Percentiles rank a stretch among this genome's conserved stretches.
phyloP scores from a whole-genome alignment of 345 rosid genomes.

The Syzygium aqueum region DNA sequence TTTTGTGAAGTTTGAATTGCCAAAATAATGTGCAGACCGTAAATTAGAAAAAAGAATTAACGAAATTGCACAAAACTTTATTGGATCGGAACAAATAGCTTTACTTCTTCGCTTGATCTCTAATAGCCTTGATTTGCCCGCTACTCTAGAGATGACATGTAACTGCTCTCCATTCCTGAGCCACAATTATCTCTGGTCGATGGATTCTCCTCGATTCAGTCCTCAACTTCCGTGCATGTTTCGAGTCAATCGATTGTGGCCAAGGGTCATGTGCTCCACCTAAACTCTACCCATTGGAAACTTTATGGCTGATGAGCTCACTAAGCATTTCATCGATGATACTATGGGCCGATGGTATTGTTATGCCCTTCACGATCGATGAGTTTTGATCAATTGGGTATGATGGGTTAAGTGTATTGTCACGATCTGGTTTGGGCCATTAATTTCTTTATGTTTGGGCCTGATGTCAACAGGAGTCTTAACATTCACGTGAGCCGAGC shows the following conservation, averaged over 20 bases:
- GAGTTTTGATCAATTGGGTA: not conserved
- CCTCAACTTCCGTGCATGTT: not conserved
- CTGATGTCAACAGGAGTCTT: not conserved
- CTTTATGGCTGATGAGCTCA: not conserved
- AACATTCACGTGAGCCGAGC: not conserved
- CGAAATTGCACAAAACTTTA: not conserved
- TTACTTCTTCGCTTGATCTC: not conserved
- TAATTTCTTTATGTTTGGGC: not conserved
- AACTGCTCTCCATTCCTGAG: not conserved
- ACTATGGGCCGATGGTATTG: not conserved
- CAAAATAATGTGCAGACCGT: not conserved
- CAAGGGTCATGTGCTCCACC: not conserved
- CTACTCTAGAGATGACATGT: not conserved
- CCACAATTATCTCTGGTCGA: rapidly evolving
- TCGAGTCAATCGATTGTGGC: not conserved
- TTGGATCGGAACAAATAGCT: not conserved
- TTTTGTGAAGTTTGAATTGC: not conserved
- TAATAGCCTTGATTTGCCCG: not conserved
- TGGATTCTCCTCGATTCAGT: not conserved
- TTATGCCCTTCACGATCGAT: not conserved
- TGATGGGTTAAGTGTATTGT: too few species aligned
- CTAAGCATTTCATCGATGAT: not conserved
- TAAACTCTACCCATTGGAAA: not conserved
- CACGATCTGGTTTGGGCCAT: too few species aligned
- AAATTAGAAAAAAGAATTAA: not conserved